Base-by-base conservation (phyloP, 495 filamentous ascomycete genomes). In the Parachaetomium inaequale region DNA sequence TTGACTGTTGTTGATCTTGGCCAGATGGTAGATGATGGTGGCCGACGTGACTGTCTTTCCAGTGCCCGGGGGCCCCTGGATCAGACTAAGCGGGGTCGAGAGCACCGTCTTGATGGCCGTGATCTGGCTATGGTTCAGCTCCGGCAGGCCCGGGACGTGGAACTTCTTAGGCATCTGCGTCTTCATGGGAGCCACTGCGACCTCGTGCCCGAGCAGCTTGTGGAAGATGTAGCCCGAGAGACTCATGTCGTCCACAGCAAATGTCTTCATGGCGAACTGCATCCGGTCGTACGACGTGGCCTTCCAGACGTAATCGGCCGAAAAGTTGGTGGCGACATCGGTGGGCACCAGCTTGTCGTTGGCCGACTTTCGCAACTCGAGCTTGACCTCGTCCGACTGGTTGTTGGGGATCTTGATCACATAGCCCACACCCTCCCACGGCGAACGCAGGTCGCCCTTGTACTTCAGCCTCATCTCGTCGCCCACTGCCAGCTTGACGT, bases 381-480 rank as follows among this genome's bases (percentile, higher is more conserved):
- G 88, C 15, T 91, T 94, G 53, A 99, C 94, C 71, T 99, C 95
- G 67, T 99, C 95, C 17, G 92, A 96, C 78, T 96, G 92, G 74
- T 98, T 98, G 81, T 99, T 98, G 7, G 94, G 94, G 63, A 99
- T 98, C 77, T 99, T 99, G 76, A 98, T 92, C 55, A 99, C 94
- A 74, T 99, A 99, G 56, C 94, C 94, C 28, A 99, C 95, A 25
- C 94, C 94, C 70, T 99, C 94, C 94, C 94, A 99, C 62, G 92
- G 87, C 32, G 92, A 81, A 23, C 95, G 91, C 45, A 99, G 81
- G 75, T 98, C 94, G 63, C 94, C 94, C 58, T 88, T 94, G 77
- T 99, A 99, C 66, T 95, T 90, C 56, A 99, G 78, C 8, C 94
- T 88, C 94, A 99, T 99, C 73, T 99, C 94, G 72, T 99, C 94